Evolutionary conservation across 306 rosid genomes (phyloP).

Genomic region (Amphicarpaea edgeworthii): DNA sequence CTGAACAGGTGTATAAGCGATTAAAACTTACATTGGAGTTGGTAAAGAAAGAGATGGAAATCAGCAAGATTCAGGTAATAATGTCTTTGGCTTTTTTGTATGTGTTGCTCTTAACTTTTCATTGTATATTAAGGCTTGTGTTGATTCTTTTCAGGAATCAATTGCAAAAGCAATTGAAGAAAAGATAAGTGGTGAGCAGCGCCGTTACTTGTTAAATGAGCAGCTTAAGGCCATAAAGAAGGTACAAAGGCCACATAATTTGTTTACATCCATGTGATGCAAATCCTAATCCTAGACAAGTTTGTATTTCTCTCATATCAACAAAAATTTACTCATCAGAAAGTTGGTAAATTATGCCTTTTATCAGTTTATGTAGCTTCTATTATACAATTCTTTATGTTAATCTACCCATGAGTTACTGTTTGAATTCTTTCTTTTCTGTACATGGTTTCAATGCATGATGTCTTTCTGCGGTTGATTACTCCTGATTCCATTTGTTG

Average conservation of each 20-base stretch:
- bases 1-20: slow-evolving; percentile 81
- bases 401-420: not conserved
- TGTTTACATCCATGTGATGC: slow-evolving; percentile 28
- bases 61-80: slow-evolving; percentile 92
- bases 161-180: slow-evolving; percentile 99
- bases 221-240: slow-evolving; percentile 99
- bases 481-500: slow-evolving; percentile 16
- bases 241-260: slow-evolving; percentile 53
- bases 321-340: slow-evolving; percentile 12
- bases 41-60: slow-evolving; percentile 99
- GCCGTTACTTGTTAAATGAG: slow-evolving; percentile 93
- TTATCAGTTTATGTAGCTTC: slow-evolving; percentile 12
- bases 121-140: slow-evolving; percentile 36
- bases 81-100: slow-evolving; percentile 26
- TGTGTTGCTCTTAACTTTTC: slow-evolving; percentile 11
- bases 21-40: slow-evolving; percentile 91
- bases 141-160: slow-evolving; percentile 71
- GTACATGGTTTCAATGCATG: slow-evolving; percentile 5
- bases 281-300: slow-evolving; percentile 38
- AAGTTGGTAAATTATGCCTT: slow-evolving; percentile 26
- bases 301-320: slow-evolving; percentile 5
- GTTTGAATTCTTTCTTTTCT: slow-evolving; percentile 38
- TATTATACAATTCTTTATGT: slow-evolving; percentile 23
- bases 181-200: slow-evolving; percentile 98
- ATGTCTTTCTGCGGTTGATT: slow-evolving; percentile 5